A percentile compares a stretch with the other conserved stretches of the same genome.
Conservation (phyloP, 1,284 basidiomycete genomes). For the Irpex rosettiformis region DNA sequence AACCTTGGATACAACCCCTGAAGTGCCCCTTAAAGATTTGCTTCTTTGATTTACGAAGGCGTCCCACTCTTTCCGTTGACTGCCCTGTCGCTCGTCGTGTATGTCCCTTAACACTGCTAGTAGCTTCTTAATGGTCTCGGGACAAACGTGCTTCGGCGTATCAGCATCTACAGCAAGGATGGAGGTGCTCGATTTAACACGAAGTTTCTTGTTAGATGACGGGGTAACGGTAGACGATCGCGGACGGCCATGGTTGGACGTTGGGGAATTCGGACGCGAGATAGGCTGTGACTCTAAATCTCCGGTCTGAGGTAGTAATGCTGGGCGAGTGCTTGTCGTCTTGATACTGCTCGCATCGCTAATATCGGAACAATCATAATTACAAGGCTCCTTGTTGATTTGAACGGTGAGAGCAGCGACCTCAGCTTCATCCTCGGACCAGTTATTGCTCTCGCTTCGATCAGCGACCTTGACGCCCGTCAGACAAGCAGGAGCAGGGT, state of each 20-base stretch:
- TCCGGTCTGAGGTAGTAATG: conserved; percentile 17
- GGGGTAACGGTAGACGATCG: conserved; percentile 38
- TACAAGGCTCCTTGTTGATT: conserved; percentile 58
- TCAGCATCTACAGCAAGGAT: conserved; percentile 53
- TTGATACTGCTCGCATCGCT: conserved; percentile 24
- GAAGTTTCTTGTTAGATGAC: conserved; percentile 11
- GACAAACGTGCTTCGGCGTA: conserved; percentile 68
- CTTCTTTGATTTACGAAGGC: conserved; percentile 73
- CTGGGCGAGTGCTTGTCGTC: conserved; percentile 24
- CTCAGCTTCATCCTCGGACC: conserved; percentile 46
- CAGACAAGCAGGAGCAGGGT: conserved; percentile 77
- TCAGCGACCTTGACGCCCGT: conserved; percentile 87
- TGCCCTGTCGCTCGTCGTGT: conserved; percentile 80
- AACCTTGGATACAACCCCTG: conserved; percentile 23
- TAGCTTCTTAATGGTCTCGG: conserved; percentile 73
- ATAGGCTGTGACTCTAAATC: conserved; percentile 19
- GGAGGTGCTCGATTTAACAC: conserved; percentile 35
- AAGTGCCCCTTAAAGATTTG: conserved; percentile 36
- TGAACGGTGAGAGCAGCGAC: conserved; percentile 37
- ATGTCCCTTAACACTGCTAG: conserved; percentile 82
- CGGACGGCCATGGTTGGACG: conserved; percentile 47
- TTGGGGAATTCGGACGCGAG: conserved; percentile 44
- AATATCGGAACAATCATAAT: conserved; percentile 44
- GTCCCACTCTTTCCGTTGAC: conserved; percentile 85
- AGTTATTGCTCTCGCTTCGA: conserved; percentile 69